Evolutionary conservation across 1,139 yeast species (phyloP).

Genomic region (Blastobotrys indianensis): DNA sequence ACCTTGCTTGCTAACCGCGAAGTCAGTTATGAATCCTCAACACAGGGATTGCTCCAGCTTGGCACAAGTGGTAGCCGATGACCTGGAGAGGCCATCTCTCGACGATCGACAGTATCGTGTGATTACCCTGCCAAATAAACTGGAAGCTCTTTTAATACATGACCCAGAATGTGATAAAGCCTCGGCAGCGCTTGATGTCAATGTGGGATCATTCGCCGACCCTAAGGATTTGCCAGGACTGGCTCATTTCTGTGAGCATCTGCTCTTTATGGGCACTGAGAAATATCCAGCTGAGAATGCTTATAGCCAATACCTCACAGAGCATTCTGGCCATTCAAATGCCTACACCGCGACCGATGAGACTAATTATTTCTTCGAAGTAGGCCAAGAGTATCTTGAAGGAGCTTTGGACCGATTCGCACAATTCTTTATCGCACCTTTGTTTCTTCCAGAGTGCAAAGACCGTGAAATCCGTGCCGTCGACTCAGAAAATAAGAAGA

Average conservation of each 20-base stretch:
- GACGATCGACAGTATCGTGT: slow-evolving; percentile 75
- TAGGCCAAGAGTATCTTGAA: slow-evolving; percentile 65
- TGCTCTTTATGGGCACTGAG: slow-evolving; percentile 92
- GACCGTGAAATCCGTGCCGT: slow-evolving; percentile 93
- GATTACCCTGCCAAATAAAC: slow-evolving; percentile 57
- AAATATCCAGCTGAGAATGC: slow-evolving; percentile 91
- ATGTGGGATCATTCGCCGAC: slow-evolving; percentile 85
- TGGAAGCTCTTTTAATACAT: slow-evolving; percentile 70
- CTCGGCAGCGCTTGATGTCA: slow-evolving; percentile 89
- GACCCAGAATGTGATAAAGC: slow-evolving; percentile 86
- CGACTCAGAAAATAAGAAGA: slow-evolving; percentile 92
- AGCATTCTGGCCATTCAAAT: slow-evolving; percentile 61
- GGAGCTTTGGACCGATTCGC: slow-evolving; percentile 92
- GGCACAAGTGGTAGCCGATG: slow-evolving; percentile 17
- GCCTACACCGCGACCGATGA: slow-evolving; percentile 89
- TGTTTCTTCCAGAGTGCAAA: slow-evolving; percentile 74
- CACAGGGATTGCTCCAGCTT: slow-evolving; percentile 9
- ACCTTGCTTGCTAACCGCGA: too few species aligned
- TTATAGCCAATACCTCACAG: slow-evolving; percentile 68
- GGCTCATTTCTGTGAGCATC: slow-evolving; percentile 96
- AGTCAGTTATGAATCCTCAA: too few species aligned
- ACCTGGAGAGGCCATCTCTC: slow-evolving; percentile 30
- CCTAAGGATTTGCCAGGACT: slow-evolving; percentile 70
- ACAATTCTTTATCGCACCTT: slow-evolving; percentile 83
- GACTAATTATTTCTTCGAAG: slow-evolving; percentile 87